phyloP scores from a whole-genome alignment of 495 filamentous ascomycete genomes.

The Cercophora sp. region DNA sequence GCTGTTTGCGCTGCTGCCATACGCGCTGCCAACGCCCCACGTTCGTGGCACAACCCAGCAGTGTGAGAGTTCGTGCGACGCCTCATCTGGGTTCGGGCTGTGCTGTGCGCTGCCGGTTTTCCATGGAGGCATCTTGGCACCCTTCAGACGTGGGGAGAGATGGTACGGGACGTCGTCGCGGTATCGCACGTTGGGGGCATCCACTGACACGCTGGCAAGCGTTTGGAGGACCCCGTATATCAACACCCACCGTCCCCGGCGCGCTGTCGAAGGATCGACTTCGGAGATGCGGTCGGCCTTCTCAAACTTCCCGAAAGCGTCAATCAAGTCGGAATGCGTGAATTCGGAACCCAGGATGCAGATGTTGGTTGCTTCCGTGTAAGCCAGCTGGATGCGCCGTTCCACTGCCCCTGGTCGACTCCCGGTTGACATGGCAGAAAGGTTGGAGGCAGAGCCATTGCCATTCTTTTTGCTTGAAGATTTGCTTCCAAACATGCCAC shows the following conservation, averaged over 20 bases:
- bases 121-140: slow-evolving; percentile 58
- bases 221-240: slow-evolving; percentile 70
- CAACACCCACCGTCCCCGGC: slow-evolving; percentile 67
- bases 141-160: slow-evolving; percentile 55
- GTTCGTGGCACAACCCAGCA: slow-evolving; percentile 54
- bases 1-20: slow-evolving; percentile 18
- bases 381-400: slow-evolving; percentile 54
- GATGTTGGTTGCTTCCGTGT: slow-evolving; percentile 67
- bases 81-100: slow-evolving; percentile 36
- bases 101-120: slow-evolving; percentile 30
- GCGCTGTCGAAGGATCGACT: slow-evolving; percentile 54
- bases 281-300: slow-evolving; percentile 48
- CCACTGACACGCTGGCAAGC: slow-evolving; percentile 63
- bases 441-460: slow-evolving; percentile 7
- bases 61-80: slow-evolving; percentile 54
- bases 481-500: slow-evolving; percentile 24
- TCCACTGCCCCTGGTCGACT: slow-evolving; percentile 29
- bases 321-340: slow-evolving; percentile 52
- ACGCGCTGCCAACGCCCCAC: slow-evolving; percentile 34
- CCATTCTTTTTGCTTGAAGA: slow-evolving; percentile 35
- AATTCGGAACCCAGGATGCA: slow-evolving; percentile 55
- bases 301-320: slow-evolving; percentile 61
- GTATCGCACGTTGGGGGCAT: slow-evolving; percentile 57
- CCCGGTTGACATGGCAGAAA: slow-evolving; percentile 8
- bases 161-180: slow-evolving; percentile 61